Evolutionary conservation across 345 rosid species (phyloP).

Genomic region (Noccaea bulbosa): DNA sequence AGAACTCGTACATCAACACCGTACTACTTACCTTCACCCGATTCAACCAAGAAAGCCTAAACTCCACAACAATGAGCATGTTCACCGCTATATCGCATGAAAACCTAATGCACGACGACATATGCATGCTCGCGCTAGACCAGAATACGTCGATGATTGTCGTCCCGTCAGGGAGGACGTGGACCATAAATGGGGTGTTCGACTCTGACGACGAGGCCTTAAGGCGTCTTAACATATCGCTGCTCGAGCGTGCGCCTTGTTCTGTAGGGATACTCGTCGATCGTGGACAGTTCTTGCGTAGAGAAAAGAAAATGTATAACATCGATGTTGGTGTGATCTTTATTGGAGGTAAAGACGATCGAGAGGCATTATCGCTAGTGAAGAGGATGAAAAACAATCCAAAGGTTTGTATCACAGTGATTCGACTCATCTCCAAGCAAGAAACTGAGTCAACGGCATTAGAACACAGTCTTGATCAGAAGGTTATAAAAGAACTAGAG

Average conservation of each 20-base stretch:
- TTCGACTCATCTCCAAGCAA: not conserved
- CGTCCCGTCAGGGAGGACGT: slow-evolving; percentile 41
- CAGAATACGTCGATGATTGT: slow-evolving; percentile 31
- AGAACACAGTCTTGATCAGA: slow-evolving; percentile 29
- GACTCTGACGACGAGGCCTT: slow-evolving; percentile 31
- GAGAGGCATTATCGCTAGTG: slow-evolving; percentile 29
- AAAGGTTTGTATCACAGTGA: slow-evolving; percentile 6
- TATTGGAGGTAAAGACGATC: slow-evolving; percentile 41
- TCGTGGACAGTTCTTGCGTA: slow-evolving; percentile 22
- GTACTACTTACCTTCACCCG: slow-evolving; percentile 16
- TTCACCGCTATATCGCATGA: slow-evolving; percentile 27
- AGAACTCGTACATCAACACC: slow-evolving; percentile 31
- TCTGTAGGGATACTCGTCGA: slow-evolving; percentile 37
- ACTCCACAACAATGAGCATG: slow-evolving; percentile 1
- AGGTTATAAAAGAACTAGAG: not conserved
- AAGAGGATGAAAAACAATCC: slow-evolving; percentile 25
- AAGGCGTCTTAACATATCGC: slow-evolving; percentile 21
- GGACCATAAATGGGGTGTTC: slow-evolving; percentile 39
- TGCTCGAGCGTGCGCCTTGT: slow-evolving; percentile 32
- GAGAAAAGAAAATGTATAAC: not conserved
- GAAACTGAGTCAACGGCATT: slow-evolving; percentile 8
- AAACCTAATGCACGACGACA: slow-evolving; percentile 34
- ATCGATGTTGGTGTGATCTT: slow-evolving; percentile 22
- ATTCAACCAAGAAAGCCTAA: not conserved
- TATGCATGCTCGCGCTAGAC: slow-evolving; percentile 27